Conservation (phyloP, 345 rosid species). For the Boechera retrofracta region DNA sequence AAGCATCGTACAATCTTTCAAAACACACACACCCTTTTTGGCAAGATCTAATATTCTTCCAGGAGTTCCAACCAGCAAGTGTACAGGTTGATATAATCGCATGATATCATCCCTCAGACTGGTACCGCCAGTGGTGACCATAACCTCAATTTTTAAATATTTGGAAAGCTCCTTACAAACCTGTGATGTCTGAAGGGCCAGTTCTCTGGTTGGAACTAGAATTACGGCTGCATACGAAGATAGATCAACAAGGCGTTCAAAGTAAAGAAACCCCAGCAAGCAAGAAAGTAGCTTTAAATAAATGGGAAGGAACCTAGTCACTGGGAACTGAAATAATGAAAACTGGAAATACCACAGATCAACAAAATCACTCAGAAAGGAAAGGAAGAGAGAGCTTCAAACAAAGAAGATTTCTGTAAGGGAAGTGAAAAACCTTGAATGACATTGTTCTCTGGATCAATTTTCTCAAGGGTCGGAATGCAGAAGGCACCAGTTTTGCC, state of each 20-base stretch:
- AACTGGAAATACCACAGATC: slow-evolving; percentile 3
- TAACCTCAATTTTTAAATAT: slow-evolving; percentile 88
- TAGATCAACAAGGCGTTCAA: slow-evolving; percentile 21
- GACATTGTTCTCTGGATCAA: slow-evolving; percentile 86
- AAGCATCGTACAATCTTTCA: slow-evolving; percentile 94
- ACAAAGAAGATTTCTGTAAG: background rate
- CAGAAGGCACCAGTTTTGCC: slow-evolving; percentile 99
- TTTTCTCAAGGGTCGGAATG: slow-evolving; percentile 93
- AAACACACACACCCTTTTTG: slow-evolving; percentile 85
- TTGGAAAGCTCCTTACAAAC: slow-evolving; percentile 98
- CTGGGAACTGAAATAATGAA: background rate
- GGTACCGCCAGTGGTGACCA: slow-evolving; percentile 99
- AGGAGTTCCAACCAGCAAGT: slow-evolving; percentile 91
- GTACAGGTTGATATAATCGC: slow-evolving; percentile 94
- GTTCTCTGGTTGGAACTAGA: slow-evolving; percentile 88
- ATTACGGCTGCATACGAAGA: slow-evolving; percentile 69
- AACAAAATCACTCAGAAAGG: background rate
- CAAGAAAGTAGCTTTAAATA: background rate
- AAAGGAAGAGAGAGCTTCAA: background rate
- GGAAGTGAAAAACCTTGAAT: slow-evolving; percentile 73
- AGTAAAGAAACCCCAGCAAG: background rate
- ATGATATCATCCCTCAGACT: slow-evolving; percentile 96
- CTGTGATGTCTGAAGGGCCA: slow-evolving; percentile 96
- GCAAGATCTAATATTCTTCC: slow-evolving; percentile 96
- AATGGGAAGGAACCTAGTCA: background rate